Evolutionary conservation across 148 eudicot genomes (phyloP).

Genomic region (Rhododendron simsii): DNA sequence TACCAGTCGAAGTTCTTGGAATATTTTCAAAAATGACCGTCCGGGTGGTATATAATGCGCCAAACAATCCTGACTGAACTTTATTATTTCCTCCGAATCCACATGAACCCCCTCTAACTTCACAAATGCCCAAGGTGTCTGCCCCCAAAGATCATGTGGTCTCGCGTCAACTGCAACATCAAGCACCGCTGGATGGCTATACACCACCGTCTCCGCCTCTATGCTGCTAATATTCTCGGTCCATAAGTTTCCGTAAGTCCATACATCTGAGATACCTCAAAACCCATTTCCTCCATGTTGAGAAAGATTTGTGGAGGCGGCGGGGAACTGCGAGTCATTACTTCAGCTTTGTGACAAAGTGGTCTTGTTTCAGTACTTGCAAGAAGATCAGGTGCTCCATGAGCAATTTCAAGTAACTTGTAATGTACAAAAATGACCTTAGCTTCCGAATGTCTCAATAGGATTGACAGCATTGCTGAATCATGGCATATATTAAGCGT

Average conservation of each 20-base stretch:
- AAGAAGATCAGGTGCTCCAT: conserved; percentile 22
- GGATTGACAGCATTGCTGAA: conserved; percentile 19
- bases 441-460: conserved; percentile 21
- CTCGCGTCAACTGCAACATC: conserved; percentile 44
- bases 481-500: conserved; percentile 24
- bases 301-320: conserved; percentile 32
- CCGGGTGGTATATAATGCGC: conserved; percentile 44
- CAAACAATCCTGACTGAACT: conserved; percentile 29
- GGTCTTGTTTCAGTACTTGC: neutral
- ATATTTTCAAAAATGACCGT: conserved; percentile 31
- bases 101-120: conserved; percentile 23
- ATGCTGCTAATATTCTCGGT: conserved; percentile 46
- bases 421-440: conserved; percentile 26
- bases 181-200: conserved; percentile 29
- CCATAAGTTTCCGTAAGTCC: conserved; percentile 45
- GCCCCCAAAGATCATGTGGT: conserved; percentile 51
- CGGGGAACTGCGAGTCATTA: conserved; percentile 18
- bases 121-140: conserved; percentile 52
- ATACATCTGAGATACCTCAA: conserved; percentile 27
- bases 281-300: conserved; percentile 40
- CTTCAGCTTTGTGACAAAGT: conserved; percentile 19
- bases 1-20: conserved; percentile 36
- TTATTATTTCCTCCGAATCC: conserved; percentile 19
- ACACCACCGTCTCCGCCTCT: conserved; percentile 37
- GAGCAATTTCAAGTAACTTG: conserved; percentile 16